These are phyloP conservation scores for Cryphonectria carpinicola DNA, from an alignment of 2,329 filamentous ascomycete species.

Conservation along the genomic window DNA sequence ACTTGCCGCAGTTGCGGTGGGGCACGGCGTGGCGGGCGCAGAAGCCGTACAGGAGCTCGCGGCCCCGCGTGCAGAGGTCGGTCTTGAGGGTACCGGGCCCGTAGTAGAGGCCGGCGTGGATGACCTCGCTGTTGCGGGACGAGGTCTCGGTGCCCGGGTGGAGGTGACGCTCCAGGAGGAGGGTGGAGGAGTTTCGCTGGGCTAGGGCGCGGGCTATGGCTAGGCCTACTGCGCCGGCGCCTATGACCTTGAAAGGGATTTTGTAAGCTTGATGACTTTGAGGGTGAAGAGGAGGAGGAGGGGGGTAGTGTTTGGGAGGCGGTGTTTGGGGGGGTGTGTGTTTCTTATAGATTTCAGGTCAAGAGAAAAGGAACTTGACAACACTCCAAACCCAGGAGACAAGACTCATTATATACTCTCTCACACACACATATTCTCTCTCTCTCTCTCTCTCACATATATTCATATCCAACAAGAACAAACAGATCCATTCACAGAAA, in stretches of 20 bases:
- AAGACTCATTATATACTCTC: background rate
- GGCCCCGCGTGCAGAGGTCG: constrained; percentile 77
- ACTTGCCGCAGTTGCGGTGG: constrained; percentile 81
- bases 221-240: constrained; percentile 73
- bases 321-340: constrained; percentile 3
- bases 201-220: constrained; percentile 76
- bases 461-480: background rate
- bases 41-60: constrained; percentile 76
- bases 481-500: background rate
- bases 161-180: constrained; percentile 80
- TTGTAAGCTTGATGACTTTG: constrained; percentile 10
- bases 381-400: too few relatives aligned
- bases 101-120: constrained; percentile 95
- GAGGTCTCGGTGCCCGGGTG: constrained; percentile 83
- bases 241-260: constrained; percentile 53
- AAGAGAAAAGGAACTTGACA: too few relatives aligned
- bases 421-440: background rate
- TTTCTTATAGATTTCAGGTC: background rate
- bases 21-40: constrained; percentile 71
- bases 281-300: background rate
- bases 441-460: constrained; percentile 8
- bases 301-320: background rate
- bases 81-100: constrained; percentile 78
- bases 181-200: constrained; percentile 61
- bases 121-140: constrained; percentile 91